These are phyloP conservation scores for Glycine soja DNA, from an alignment of 306 rosid genomes.

Conservation along the genomic window DNA sequence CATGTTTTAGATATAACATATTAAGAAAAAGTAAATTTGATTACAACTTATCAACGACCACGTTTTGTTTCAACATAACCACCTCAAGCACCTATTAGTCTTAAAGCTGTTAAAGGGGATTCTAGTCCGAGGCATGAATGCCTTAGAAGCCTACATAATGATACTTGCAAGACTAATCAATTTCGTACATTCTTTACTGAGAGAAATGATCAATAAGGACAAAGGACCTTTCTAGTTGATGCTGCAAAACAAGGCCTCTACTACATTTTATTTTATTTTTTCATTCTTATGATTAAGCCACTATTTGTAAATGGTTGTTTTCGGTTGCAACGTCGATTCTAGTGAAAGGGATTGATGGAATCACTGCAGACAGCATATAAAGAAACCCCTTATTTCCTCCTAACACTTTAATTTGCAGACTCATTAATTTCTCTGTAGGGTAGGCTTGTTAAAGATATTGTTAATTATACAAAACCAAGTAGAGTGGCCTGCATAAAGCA, in stretches of 20 bases:
- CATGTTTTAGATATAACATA: neutral
- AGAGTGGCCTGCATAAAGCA: constrained; percentile 38
- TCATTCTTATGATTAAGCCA: constrained; percentile 11
- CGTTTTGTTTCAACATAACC: constrained; percentile 16
- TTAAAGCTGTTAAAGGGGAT: constrained; percentile 13
- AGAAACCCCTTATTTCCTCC: constrained; percentile 33
- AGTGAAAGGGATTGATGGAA: constrained; percentile 46
- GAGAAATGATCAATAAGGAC: constrained; percentile 30
- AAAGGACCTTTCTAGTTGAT: constrained; percentile 29
- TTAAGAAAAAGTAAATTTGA: neutral
- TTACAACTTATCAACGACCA: constrained; percentile 10
- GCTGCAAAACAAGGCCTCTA: constrained; percentile 11
- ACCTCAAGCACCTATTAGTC: constrained; percentile 6
- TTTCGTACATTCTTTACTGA: neutral
- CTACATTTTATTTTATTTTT: neutral
- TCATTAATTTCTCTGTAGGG: constrained; percentile 39
- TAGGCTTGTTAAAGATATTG: constrained; percentile 30
- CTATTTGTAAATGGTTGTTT: constrained; percentile 21
- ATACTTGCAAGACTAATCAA: constrained; percentile 21
- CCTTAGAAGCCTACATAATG: constrained; percentile 12
- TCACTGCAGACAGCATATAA: constrained; percentile 22
- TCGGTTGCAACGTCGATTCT: constrained; percentile 47
- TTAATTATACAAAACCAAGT: neutral
- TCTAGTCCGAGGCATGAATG: constrained; percentile 14
- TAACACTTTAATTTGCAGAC: constrained; percentile 28